A percentile compares a stretch with the other conserved stretches of the same genome.
phyloP scores from a whole-genome alignment of 768 basidiomycete genomes.

The Boletus reticulatus region DNA sequence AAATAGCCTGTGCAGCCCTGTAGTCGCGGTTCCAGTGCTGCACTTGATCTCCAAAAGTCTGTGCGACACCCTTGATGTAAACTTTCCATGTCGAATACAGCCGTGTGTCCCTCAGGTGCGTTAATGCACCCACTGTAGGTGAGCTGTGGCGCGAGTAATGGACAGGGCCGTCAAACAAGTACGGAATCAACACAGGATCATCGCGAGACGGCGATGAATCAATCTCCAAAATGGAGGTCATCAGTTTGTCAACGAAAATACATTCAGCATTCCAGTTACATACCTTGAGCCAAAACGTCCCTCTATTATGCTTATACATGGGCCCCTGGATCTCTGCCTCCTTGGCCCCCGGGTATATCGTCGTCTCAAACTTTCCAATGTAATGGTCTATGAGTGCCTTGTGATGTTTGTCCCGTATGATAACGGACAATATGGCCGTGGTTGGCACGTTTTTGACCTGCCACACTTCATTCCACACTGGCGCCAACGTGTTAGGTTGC shows the following conservation, averaged over 20 bases:
- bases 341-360: slow-evolving; percentile 54
- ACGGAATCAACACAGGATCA: slow-evolving; percentile 44
- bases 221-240: slow-evolving; percentile 40
- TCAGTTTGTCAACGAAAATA: slow-evolving; percentile 1
- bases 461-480: slow-evolving; percentile 81
- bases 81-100: slow-evolving; percentile 81
- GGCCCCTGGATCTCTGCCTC: slow-evolving; percentile 62
- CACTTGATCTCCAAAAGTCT: slow-evolving; percentile 55
- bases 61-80: slow-evolving; percentile 56
- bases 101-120: slow-evolving; percentile 57
- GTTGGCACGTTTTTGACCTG: slow-evolving; percentile 67
- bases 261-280: neutral
- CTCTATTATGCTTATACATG: slow-evolving; percentile 46
- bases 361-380: slow-evolving; percentile 61
- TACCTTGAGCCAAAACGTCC: slow-evolving; percentile 72
- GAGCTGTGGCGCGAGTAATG: slow-evolving; percentile 71
- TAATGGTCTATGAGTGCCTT: slow-evolving; percentile 55
- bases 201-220: slow-evolving; percentile 47
- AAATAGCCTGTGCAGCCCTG: slow-evolving; percentile 70
- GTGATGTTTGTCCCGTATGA: slow-evolving; percentile 69
- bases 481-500: slow-evolving; percentile 49
- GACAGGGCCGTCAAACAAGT: slow-evolving; percentile 72
- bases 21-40: slow-evolving; percentile 71
- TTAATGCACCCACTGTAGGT: slow-evolving; percentile 63
- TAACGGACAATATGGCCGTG: slow-evolving; percentile 56